Evolutionary conservation across 495 filamentous ascomycete genomes (phyloP).

Genomic region (Trichoderma asperelloides): DNA sequence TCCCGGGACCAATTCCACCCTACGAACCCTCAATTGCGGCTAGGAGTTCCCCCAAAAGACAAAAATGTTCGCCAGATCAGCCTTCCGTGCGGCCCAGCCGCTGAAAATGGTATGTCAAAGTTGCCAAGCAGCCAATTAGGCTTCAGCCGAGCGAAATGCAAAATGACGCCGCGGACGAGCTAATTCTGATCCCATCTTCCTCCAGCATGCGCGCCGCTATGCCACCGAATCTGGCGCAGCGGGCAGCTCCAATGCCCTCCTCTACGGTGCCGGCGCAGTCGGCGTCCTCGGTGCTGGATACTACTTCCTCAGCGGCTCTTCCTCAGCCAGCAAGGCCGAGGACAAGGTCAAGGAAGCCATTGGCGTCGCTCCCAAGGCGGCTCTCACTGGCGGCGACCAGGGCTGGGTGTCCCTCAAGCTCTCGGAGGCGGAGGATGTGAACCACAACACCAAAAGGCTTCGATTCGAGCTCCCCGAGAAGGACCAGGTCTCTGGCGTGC

Average conservation of each 20-base stretch:
- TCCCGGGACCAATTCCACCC: neutral
- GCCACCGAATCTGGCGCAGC: constrained; percentile 37
- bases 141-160: constrained; percentile 16
- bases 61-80: constrained; percentile 38
- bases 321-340: constrained; percentile 39
- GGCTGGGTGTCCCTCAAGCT: constrained; percentile 77
- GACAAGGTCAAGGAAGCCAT: constrained; percentile 37
- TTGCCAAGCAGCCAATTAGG: neutral
- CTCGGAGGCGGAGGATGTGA: constrained; percentile 65
- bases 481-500: constrained; percentile 73
- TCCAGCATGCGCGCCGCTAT: constrained; percentile 39
- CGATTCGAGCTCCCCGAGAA: constrained; percentile 76
- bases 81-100: constrained; percentile 36
- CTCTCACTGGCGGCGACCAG: constrained; percentile 79
- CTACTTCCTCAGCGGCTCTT: constrained; percentile 33
- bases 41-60: neutral
- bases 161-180: constrained; percentile 10
- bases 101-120: constrained; percentile 32
- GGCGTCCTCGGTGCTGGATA: constrained; percentile 45
- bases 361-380: constrained; percentile 32
- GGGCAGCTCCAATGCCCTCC: constrained; percentile 33
- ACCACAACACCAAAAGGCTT: constrained; percentile 83
- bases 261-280: constrained; percentile 32
- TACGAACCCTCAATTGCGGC: constrained; percentile 1
- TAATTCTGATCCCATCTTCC: neutral